These are phyloP conservation scores for Boletellus emodensis DNA, from an alignment of 768 basidiomycete genomes.

Conservation along the genomic window DNA sequence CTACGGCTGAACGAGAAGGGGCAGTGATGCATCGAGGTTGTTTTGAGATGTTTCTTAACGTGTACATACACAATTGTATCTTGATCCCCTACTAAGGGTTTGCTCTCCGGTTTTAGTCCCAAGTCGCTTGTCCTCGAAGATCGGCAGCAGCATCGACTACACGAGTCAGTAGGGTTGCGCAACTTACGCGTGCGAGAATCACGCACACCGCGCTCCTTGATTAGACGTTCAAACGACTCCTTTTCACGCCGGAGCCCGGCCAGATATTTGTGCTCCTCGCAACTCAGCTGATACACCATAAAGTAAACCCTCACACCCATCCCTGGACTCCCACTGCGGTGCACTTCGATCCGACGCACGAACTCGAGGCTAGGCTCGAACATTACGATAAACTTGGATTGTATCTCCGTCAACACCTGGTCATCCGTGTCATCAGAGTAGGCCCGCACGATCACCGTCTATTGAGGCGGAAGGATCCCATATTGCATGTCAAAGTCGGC, in stretches of 20 bases:
- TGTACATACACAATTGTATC: too few relatives aligned
- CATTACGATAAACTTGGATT: slow-evolving; percentile 92
- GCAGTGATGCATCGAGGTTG: too few relatives aligned
- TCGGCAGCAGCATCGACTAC: slow-evolving; percentile 87
- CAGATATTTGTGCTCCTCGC: slow-evolving; percentile 95
- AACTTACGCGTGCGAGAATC: neutral
- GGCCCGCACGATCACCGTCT: slow-evolving; percentile 80
- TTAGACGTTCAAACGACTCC: slow-evolving; percentile 87
- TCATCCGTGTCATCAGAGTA: slow-evolving; percentile 95
- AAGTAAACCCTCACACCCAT: slow-evolving; percentile 88
- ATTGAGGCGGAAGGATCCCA: slow-evolving; percentile 71
- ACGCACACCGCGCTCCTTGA: slow-evolving; percentile 87
- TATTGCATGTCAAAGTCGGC: slow-evolving; percentile 73
- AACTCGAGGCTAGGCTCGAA: slow-evolving; percentile 94
- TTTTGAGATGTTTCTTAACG: too few relatives aligned
- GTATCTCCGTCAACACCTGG: slow-evolving; percentile 76
- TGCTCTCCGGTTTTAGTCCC: slow-evolving; percentile 43
- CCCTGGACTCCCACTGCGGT: slow-evolving; percentile 79
- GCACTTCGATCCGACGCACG: slow-evolving; percentile 89
- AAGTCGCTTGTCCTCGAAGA: slow-evolving; percentile 57
- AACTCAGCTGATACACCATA: slow-evolving; percentile 89
- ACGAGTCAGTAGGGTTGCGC: neutral
- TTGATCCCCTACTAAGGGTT: too few relatives aligned
- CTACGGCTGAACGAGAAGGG: too few relatives aligned
- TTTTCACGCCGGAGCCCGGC: slow-evolving; percentile 87